phyloP scores from a whole-genome alignment of 805 yeast genomes.

The Yarrowia deformans region DNA sequence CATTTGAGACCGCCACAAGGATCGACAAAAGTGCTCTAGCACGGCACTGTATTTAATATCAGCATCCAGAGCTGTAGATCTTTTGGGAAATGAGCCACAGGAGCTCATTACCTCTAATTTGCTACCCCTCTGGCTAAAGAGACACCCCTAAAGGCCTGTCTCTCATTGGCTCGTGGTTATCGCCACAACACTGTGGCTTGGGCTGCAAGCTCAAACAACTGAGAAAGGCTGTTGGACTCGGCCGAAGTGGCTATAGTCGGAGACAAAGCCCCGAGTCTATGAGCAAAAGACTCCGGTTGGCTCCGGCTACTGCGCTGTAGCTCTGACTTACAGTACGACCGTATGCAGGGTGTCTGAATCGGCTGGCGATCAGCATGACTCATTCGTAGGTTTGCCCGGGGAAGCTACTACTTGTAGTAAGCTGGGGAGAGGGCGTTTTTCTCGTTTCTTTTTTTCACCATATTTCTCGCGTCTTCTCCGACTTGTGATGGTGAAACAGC shows the following conservation, averaged over 20 bases:
- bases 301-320: constrained; percentile 7
- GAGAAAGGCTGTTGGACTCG: constrained; percentile 14
- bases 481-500: constrained; percentile 3
- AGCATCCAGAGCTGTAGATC: background rate
- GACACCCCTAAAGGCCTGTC: background rate
- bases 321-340: constrained; percentile 22
- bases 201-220: background rate
- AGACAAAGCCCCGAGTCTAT: constrained; percentile 4
- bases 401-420: constrained; percentile 4
- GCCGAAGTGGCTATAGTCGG: background rate
- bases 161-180: constrained; percentile 21
- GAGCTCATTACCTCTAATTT: background rate
- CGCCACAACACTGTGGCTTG: constrained; percentile 30
- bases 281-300: background rate
- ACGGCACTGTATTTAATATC: background rate
- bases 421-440: background rate
- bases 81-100: background rate
- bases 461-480: background rate
- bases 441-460: background rate
- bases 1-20: constrained; percentile 6
- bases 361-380: constrained; percentile 26
- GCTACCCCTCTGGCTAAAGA: constrained; percentile 7
- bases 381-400: constrained; percentile 29
- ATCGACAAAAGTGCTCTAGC: background rate
- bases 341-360: constrained; percentile 27